Evolutionary conservation across 345 rosid genomes (phyloP), one percentile per base, ranked within the genome.

Genomic region (Rhodamnia rubescens): DNA sequence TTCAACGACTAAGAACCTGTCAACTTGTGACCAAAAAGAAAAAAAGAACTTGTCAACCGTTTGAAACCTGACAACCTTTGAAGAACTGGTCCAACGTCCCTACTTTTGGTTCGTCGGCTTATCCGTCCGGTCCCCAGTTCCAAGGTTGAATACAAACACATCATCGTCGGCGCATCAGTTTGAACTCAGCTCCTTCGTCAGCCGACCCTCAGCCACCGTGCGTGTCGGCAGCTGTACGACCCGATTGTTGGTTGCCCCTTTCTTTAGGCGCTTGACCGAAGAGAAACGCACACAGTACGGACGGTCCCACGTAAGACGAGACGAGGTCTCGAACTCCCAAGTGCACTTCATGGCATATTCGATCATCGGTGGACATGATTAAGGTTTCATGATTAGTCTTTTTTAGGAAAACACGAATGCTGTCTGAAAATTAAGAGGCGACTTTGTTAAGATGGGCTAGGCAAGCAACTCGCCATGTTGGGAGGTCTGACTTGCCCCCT

Each of bases 401-500:
- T 29, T 21, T 64, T 64, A 7, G 18, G 24, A 51, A 51, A 32
- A 81, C 52, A 8, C 18, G 22, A 81, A 3, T 24, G 40, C 16
- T 0, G 21, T 49, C 32, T 24, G 29, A 27, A 27, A 81, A 50
- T 81, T 13, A 51, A n/a, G 83, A 81, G 57, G 42, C 47, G 9
- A 36, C 80, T 69, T 20, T 32, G 47, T 44, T 86, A 69, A 36
- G 95, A 92, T 5, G 98, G 98, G 82, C 98, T 94, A 15, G 94
- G 96, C 87, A 94, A 87, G 85, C 93, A 92, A 12, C 85, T 82
- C 24, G 92, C 50, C 78, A 83, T 32, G 80, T 36, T 36, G 53
- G 92, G 58, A 80, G 88, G 69, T 9, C 88, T 75, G 54, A 88
- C 24, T n/a, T 88, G 87, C 78, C 83, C 88, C 82, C 91, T 88